phyloP scores from a whole-genome alignment of 768 basidiomycete species.

The Termitomyces sp. region DNA sequence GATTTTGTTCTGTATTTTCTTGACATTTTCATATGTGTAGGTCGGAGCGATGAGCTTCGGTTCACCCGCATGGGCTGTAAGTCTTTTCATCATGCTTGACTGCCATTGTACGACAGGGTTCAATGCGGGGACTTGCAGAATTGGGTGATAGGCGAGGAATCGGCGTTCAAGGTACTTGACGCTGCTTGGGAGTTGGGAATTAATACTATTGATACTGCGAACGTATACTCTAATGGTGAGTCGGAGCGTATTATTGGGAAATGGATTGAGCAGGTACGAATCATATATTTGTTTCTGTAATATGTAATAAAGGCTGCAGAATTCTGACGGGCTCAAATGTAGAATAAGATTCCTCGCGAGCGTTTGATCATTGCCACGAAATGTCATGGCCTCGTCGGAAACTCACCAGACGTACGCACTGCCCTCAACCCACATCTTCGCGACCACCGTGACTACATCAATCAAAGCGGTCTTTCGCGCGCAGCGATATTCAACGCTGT shows the following conservation, averaged over 20 bases:
- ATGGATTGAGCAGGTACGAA: constrained; percentile 31
- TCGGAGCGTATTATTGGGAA: constrained; percentile 41
- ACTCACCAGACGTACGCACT: not conserved
- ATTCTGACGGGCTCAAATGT: constrained; percentile 2
- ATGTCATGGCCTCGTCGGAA: constrained; percentile 11
- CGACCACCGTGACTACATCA: constrained; percentile 14
- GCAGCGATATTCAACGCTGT: constrained; percentile 33
- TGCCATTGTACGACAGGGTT: constrained; percentile 18
- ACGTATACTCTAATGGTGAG: constrained; percentile 35
- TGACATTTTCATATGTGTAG: constrained; percentile 1
- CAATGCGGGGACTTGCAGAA: constrained; percentile 15
- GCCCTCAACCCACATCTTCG: constrained; percentile 3
- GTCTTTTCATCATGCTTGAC: not conserved
- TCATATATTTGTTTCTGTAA: not conserved
- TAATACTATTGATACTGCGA: constrained; percentile 36
- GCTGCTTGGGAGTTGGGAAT: constrained; percentile 40
- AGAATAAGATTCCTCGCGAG: constrained; percentile 15
- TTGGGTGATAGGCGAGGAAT: constrained; percentile 50
- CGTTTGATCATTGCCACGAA: constrained; percentile 15
- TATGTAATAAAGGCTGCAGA: constrained; percentile 2
- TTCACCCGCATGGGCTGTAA: constrained; percentile 12
- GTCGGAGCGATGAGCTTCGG: constrained; percentile 17
- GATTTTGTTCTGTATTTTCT: not conserved
- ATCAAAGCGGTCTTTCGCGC: constrained; percentile 18
- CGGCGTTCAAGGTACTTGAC: constrained; percentile 41